A percentile compares a stretch with the other conserved stretches of the same genome.
Evolutionary conservation across 306 rosid species (phyloP).

Genomic region (Dryas alaskensis): DNA sequence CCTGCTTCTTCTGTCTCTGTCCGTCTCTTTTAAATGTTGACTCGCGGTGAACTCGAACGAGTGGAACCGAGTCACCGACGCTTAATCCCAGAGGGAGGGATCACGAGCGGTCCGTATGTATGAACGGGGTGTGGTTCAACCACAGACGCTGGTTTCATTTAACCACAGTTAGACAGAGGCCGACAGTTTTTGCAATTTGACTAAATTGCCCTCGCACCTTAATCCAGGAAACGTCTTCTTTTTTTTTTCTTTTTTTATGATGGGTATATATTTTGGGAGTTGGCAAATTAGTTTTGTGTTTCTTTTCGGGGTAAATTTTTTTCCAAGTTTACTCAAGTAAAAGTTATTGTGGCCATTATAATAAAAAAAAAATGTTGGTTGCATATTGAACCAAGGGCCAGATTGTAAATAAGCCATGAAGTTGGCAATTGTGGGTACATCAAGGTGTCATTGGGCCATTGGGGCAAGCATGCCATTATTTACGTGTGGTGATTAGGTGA

Average conservation of each 20-base stretch:
- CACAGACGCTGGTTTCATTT: slow-evolving; percentile 36
- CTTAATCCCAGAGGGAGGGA: slow-evolving; percentile 31
- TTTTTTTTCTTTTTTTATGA: background rate
- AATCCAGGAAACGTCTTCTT: background rate
- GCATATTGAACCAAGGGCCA: background rate
- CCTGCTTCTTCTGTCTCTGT: background rate
- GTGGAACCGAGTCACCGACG: slow-evolving; percentile 98
- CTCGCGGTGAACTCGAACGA: slow-evolving; percentile 50
- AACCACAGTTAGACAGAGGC: slow-evolving; percentile 66
- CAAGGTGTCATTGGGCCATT: background rate
- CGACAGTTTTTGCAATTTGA: slow-evolving; percentile 47
- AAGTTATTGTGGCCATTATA: no score
- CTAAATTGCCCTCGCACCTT: slow-evolving; percentile 18
- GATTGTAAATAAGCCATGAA: background rate
- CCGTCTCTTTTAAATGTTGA: slow-evolving; percentile 10
- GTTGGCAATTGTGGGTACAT: background rate
- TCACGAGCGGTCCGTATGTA: slow-evolving; percentile 57
- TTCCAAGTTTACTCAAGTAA: no score
- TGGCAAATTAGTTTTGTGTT: no score
- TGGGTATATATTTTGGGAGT: no score
- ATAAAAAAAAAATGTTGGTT: background rate
- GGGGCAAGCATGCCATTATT: background rate
- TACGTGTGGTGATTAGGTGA: background rate
- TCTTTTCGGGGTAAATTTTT: no score
- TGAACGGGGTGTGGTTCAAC: slow-evolving; percentile 35